Base-by-base conservation (phyloP, 805 yeast species). In the Isabelozyma pseudorhagii region DNA sequence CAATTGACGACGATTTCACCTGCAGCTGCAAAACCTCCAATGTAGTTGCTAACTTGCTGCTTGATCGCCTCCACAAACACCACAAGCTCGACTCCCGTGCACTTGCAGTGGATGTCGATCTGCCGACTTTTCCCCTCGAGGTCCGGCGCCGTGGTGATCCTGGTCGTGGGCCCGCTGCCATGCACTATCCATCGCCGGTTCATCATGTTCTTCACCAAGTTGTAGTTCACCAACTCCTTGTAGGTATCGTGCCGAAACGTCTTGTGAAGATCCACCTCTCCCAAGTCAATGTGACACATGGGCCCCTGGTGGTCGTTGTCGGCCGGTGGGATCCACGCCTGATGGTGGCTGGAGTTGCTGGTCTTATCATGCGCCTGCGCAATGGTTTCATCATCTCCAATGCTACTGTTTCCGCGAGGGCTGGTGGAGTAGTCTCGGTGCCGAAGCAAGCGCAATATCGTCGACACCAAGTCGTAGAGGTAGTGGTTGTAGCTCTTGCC, bases 191-290 rank as follows among this genome's bases (percentile, higher is more conserved):
- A 41, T 17, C 44, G 17, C 28, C 44, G 21, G 11, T 27, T 27
- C 31, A 27, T 27, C 7, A 41, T 41, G n/a, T 46, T 43, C 18
- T 43, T 38, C 36, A 52, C 50, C 31, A 45, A 51, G 39, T 48
- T 44, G 40, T 47, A 54, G 46, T 50, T 50, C n/a, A 54, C 54
- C 38, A 54, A 45, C 15, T 48, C 53, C 38, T 49, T 50, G 38
- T 54, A 52, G 28, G 50, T 43, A 14, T 45, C 41, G 21, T 54
- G 58, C 40, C 48, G 47, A 42, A 50, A 54, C 10, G 44, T 21
- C 7, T 45, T 38, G 39, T 54, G 58, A 17, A 49, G 36, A 31
- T 13, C n/a, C n/a, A 13, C 36, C 7, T 31, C 36, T 8, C 10
- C 36, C 25, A 21, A 21, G 25, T 21, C 25, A 21, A 36, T 36